Base-by-base conservation (phyloP, 192 early-diverging fungal genomes). In the Umbelopsis isabellina region DNA sequence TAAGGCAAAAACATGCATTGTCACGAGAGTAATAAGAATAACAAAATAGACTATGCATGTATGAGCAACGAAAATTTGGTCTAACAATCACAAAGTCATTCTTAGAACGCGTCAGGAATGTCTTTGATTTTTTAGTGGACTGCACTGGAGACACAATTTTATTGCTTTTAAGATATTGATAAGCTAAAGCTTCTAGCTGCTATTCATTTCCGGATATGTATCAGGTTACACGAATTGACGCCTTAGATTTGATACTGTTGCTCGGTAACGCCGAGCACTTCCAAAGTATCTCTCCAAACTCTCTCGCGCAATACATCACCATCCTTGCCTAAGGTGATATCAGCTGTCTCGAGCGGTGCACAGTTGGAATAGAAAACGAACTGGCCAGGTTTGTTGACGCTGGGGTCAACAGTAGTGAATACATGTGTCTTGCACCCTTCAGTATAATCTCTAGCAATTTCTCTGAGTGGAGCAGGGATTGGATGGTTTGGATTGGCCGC, bases 381-480 rank as follows among this genome's bases (percentile, higher is more conserved):
- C 16, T 61, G 9, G 2, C 55, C 55, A 35, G 55, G 30, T 12
- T 16, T 35, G 30, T 25, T 30, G 33, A 25, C 55, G 25, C 55
- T 61, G 30, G 55, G 55, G 18, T 61, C 55, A 18, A 61, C 37
- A 30, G 13, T 35, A 16, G 55, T 25, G 12, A 61, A 61, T 4
- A 61, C 12, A 61, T 61, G 55, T 1, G 55, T 61, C 13, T 35
- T 61, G 55, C 27, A 33, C 0, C 55, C 55, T 61, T 61, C 27
- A 0, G 16, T 16, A 13, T 35, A 12, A 18, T 61, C 33, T 35
- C 55, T 61, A 25, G 55, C 30, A n/a, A 18, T n/a, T 33, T 10
- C 30, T 35, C 27, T 6, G 2, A 61, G 9, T 12, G 11, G 33
- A 7, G 27, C 15, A 2, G 55, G 55, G 55, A 61, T 25, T 2